These are phyloP conservation scores for Teratosphaeria epicoccoides DNA, from an alignment of 2,329 filamentous ascomycete species.

Conservation along the genomic window DNA sequence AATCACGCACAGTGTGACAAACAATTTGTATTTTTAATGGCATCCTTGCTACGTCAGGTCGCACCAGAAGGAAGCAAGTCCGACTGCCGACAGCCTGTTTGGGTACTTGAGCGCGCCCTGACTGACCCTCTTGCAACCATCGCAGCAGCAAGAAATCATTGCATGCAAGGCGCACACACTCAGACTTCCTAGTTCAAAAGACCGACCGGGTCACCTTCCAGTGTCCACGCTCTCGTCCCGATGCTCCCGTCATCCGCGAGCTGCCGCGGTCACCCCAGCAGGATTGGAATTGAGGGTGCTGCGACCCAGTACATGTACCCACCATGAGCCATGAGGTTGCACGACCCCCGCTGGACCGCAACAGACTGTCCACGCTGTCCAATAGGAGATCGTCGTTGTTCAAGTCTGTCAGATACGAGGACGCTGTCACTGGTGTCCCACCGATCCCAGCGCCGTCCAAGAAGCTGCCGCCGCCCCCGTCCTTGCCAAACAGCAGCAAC, in stretches of 20 bases:
- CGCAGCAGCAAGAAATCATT: too few relatives aligned
- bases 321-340: conserved; percentile 4
- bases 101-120: not conserved
- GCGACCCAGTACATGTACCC: not conserved
- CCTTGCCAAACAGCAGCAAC: conserved; percentile 1
- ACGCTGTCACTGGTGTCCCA: conserved; percentile 6
- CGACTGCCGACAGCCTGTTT: not conserved
- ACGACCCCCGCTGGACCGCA: not conserved
- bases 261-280: not conserved
- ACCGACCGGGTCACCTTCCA: not conserved
- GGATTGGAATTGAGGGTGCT: not conserved
- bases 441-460: conserved; percentile 7
- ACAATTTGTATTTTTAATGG: not conserved
- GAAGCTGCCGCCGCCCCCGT: conserved; percentile 3
- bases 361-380: not conserved
- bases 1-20: not conserved
- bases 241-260: not conserved
- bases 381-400: not conserved
- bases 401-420: conserved; percentile 13
- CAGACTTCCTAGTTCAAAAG: too few relatives aligned
- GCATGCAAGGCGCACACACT: not conserved
- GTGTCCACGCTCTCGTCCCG: not conserved
- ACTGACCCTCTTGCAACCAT: too few relatives aligned
- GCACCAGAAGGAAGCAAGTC: not conserved
- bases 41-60: not conserved